Percentiles rank a stretch among this genome's conserved stretches.
Conservation (phyloP, 75 land plant genomes). For the Adiantum capillusveneris region DNA sequence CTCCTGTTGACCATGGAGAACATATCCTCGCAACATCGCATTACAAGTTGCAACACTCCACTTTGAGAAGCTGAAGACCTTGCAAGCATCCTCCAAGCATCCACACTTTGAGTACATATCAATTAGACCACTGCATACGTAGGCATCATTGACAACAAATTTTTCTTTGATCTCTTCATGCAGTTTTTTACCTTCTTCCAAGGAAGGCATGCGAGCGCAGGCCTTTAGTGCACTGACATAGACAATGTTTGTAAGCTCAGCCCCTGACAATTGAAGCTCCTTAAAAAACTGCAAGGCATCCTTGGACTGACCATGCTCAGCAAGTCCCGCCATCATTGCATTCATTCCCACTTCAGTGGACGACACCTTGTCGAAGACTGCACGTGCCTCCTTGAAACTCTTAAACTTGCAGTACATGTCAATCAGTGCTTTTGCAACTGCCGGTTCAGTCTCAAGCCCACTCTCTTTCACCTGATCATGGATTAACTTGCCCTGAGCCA, state of each 20-base stretch:
- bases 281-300: background rate
- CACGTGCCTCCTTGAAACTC: conserved; percentile 23
- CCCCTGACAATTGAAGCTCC: background rate
- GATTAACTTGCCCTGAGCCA: conserved; percentile 26
- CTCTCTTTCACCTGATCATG: conserved; percentile 37
- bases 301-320: background rate
- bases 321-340: conserved; percentile 28
- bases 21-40: conserved; percentile 38
- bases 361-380: conserved; percentile 28
- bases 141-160: conserved; percentile 32
- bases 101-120: conserved; percentile 35
- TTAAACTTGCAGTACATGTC: conserved; percentile 60
- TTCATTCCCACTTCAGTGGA: conserved; percentile 18
- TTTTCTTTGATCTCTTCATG: conserved; percentile 21
- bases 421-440: conserved; percentile 44
- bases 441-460: conserved; percentile 35
- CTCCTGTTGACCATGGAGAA: conserved; percentile 29
- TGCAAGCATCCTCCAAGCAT: conserved; percentile 10
- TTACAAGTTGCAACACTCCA: conserved; percentile 27
- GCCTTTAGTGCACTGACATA: conserved; percentile 20
- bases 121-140: conserved; percentile 29
- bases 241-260: background rate
- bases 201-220: conserved; percentile 5
- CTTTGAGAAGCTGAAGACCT: conserved; percentile 28
- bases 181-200: conserved; percentile 17